These are phyloP conservation scores for Aureobasidium mangrovei DNA, from an alignment of 2,329 filamentous ascomycete species.

Conservation along the genomic window DNA sequence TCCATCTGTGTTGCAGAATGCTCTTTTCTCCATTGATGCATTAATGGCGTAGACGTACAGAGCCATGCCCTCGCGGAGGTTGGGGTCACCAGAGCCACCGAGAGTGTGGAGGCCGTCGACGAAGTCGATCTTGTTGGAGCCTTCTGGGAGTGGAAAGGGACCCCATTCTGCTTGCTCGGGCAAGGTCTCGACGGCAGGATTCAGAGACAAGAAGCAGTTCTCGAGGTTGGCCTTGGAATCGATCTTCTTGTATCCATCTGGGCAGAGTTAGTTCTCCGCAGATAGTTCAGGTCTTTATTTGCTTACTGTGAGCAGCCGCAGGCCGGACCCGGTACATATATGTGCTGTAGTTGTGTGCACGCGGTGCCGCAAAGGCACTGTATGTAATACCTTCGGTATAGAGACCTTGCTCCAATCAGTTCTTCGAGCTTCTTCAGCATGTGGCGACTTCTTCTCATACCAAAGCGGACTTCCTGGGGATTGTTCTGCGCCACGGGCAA, in stretches of 20 bases:
- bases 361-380: constrained; percentile 36
- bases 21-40: constrained; percentile 36
- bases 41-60: constrained; percentile 43
- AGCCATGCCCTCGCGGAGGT: constrained; percentile 42
- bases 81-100: constrained; percentile 43
- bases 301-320: constrained; percentile 33
- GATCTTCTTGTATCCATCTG: constrained; percentile 17
- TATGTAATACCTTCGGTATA: constrained; percentile 40
- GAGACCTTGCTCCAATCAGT: constrained; percentile 18
- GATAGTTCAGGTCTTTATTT: constrained; percentile 23
- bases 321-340: constrained; percentile 39
- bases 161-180: constrained; percentile 44
- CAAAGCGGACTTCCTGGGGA: constrained; percentile 35
- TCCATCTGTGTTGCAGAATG: constrained; percentile 38
- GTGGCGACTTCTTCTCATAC: constrained; percentile 14
- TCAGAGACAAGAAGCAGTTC: constrained; percentile 41
- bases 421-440: not conserved
- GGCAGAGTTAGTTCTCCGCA: not conserved
- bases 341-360: constrained; percentile 34
- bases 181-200: constrained; percentile 38
- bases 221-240: constrained; percentile 25
- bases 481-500: constrained; percentile 36
- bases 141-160: constrained; percentile 32
- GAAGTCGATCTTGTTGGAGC: constrained; percentile 37
- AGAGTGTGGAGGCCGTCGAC: constrained; percentile 42